Percentiles rank a stretch among this genome's conserved stretches.
Conservation (phyloP, 2,329 filamentous ascomycete genomes). For the Pyrenophora graminea region DNA sequence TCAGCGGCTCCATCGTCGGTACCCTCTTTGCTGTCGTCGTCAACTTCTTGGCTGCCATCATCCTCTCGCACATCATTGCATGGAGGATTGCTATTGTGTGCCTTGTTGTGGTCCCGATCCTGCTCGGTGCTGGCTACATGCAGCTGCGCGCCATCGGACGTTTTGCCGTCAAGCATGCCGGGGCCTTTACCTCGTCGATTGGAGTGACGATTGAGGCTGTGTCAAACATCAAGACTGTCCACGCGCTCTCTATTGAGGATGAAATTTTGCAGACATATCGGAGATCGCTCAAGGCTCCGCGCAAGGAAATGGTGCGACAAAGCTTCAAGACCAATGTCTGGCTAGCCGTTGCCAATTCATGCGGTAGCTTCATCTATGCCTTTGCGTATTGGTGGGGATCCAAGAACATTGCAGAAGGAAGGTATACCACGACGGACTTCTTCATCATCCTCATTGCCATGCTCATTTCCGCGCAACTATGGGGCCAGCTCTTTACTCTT, state of each 20-base stretch:
- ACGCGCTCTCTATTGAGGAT: constrained; percentile 57
- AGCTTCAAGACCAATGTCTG: constrained; percentile 61
- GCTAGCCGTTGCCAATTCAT: constrained; percentile 63
- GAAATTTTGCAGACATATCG: constrained; percentile 53
- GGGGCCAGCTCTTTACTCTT: constrained; percentile 74
- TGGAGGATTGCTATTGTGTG: constrained; percentile 79
- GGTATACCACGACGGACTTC: constrained; percentile 70
- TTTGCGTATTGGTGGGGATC: constrained; percentile 82
- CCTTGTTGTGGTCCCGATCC: constrained; percentile 68
- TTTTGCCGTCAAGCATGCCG: constrained; percentile 61
- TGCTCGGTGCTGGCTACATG: constrained; percentile 71
- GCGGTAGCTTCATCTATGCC: constrained; percentile 71
- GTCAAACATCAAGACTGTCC: constrained; percentile 57
- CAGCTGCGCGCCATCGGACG: constrained; percentile 64
- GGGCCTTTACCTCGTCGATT: constrained; percentile 56
- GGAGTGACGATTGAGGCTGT: constrained; percentile 58
- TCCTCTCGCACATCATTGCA: constrained; percentile 70
- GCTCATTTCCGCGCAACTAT: constrained; percentile 72
- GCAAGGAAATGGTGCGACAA: constrained; percentile 55
- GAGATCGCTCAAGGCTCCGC: constrained; percentile 52
- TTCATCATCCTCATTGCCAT: constrained; percentile 74
- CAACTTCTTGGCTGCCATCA: constrained; percentile 70
- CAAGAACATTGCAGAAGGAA: constrained; percentile 68
- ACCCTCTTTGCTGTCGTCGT: constrained; percentile 69
- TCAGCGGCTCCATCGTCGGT: constrained; percentile 72